These are phyloP conservation scores for Pseudozyma thailandica DNA, from an alignment of 1,284 basidiomycete species.

Conservation along the genomic window DNA sequence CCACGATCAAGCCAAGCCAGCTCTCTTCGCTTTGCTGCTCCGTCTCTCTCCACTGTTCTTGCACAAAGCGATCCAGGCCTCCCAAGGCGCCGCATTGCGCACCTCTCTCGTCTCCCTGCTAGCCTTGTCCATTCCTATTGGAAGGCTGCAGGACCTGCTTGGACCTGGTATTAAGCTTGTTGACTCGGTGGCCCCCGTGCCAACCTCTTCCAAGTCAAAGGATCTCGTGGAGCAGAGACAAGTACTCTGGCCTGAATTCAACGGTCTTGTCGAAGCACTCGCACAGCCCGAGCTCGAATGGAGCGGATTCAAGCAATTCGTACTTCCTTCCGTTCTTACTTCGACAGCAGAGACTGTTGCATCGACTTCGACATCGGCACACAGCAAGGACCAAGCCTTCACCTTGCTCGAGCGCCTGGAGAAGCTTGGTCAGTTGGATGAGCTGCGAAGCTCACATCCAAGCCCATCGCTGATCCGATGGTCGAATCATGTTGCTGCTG, in stretches of 20 bases:
- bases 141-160: constrained; percentile 64
- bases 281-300: constrained; percentile 52
- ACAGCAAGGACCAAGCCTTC: constrained; percentile 48
- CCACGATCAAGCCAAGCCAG: constrained; percentile 42
- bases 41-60: constrained; percentile 43
- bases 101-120: constrained; percentile 52
- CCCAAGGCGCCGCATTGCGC: constrained; percentile 24
- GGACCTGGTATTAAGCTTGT: constrained; percentile 57
- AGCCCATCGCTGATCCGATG: constrained; percentile 43
- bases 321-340: constrained; percentile 56
- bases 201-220: constrained; percentile 20
- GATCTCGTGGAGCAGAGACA: constrained; percentile 28
- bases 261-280: constrained; percentile 54
- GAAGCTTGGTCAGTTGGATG: constrained; percentile 40
- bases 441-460: constrained; percentile 27
- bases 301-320: constrained; percentile 62
- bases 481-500: constrained; percentile 41
- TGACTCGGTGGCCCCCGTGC: constrained; percentile 44
- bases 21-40: constrained; percentile 50
- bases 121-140: constrained; percentile 52
- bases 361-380: constrained; percentile 15
- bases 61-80: constrained; percentile 14
- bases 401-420: constrained; percentile 56
- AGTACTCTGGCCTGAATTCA: constrained; percentile 52
- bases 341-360: constrained; percentile 48